Conservation (phyloP, 129 eudicot genomes). For the Artemisia tridentata region DNA sequence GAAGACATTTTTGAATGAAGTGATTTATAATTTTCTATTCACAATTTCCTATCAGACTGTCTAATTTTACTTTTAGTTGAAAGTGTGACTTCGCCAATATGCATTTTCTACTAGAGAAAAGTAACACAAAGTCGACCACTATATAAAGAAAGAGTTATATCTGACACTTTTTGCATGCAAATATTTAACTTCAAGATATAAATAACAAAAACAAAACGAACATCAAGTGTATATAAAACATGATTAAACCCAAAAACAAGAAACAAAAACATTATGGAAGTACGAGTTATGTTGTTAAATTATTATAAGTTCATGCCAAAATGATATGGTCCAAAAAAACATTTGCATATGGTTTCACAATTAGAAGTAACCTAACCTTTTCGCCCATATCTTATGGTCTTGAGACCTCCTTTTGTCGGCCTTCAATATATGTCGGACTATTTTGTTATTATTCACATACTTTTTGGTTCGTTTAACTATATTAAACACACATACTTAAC, state of each 20-base stretch:
- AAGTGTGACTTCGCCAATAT: too few relatives aligned
- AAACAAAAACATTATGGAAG: slow-evolving; percentile 9
- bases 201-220: too few relatives aligned
- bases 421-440: slow-evolving; percentile 28
- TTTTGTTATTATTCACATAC: not conserved
- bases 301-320: not conserved
- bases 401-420: slow-evolving; percentile 36
- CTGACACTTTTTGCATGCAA: too few relatives aligned
- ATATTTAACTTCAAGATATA: too few relatives aligned
- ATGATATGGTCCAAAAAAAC: slow-evolving; percentile 28
- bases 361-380: slow-evolving; percentile 32
- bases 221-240: not conserved
- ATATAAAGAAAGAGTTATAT: too few relatives aligned
- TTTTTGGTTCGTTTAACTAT: not conserved
- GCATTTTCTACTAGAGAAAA: too few relatives aligned
- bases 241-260: not conserved
- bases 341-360: slow-evolving; percentile 34
- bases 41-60: too few relatives aligned
- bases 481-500: not conserved
- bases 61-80: too few relatives aligned
- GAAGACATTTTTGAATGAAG: too few relatives aligned
- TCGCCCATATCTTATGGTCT: slow-evolving; percentile 34
- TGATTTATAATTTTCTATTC: too few relatives aligned
- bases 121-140: too few relatives aligned
- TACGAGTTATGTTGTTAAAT: slow-evolving; percentile 12